These are phyloP conservation scores for Podaxis sp. DNA, from an alignment of 768 basidiomycete genomes.

Conservation along the genomic window DNA sequence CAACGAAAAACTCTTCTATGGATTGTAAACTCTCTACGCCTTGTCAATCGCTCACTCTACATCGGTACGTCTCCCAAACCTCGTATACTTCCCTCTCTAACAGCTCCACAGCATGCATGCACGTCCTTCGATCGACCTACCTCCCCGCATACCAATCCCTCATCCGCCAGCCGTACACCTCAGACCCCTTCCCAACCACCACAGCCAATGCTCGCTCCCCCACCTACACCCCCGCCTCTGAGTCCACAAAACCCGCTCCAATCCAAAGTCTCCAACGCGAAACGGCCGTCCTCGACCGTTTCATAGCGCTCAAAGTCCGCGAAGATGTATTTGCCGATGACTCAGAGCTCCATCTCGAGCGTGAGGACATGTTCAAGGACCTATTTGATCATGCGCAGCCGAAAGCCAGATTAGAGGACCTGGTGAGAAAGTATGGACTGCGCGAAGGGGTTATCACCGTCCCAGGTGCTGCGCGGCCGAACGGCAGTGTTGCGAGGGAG, in stretches of 20 bases:
- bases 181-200: constrained; percentile 70
- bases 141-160: constrained; percentile 61
- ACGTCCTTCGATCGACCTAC: constrained; percentile 75
- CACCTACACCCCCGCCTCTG: constrained; percentile 22
- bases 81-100: background rate
- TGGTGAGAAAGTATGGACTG: constrained; percentile 47
- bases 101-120: constrained; percentile 54
- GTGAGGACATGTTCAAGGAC: constrained; percentile 75
- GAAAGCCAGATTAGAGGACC: constrained; percentile 71
- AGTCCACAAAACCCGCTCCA: constrained; percentile 30
- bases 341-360: constrained; percentile 68
- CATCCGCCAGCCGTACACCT: constrained; percentile 67
- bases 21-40: constrained; percentile 59
- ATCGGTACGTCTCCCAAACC: constrained; percentile 41
- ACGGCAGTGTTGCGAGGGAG: too few relatives aligned
- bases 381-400: constrained; percentile 79
- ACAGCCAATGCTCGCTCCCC: constrained; percentile 20
- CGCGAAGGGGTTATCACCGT: constrained; percentile 39
- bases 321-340: constrained; percentile 81
- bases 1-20: constrained; percentile 73
- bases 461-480: background rate
- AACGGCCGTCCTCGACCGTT: constrained; percentile 70
- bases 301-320: constrained; percentile 76
- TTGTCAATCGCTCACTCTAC: constrained; percentile 67
- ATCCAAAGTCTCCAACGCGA: constrained; percentile 64